Base-by-base conservation (phyloP, 2,329 filamentous ascomycete species). In the Neofusicoccum laricinum region DNA sequence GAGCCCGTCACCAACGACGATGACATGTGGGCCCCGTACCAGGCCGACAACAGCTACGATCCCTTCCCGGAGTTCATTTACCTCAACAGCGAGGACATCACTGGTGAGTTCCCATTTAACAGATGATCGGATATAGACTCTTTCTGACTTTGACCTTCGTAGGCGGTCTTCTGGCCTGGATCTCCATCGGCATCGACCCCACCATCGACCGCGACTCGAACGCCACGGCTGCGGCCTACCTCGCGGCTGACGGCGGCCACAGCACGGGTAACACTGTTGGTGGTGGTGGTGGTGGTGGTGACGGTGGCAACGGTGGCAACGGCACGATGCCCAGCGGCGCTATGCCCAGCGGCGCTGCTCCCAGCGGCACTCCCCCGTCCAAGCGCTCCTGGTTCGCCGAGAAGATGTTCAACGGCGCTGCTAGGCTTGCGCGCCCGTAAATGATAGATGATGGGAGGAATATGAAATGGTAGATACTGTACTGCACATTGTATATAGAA, bases 41-140 rank as follows among this genome's bases (percentile, higher is more conserved):
- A 71, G 63, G 65, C 71, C n/a, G 69, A 66, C 11, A 65, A 69
- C 43, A 63, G 34, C 51, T 64, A 64, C 46, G 84, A 83, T 65
- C 86, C 86, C 0, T 79, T 88, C 70, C 76, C 86, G 65, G 81
- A 88, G 69, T 87, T 86, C 68, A 79, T 84, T 8, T 77, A 82
- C 19, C 78, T 89, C 2, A 40, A 64, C 62, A 40, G 30, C 21
- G 50, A 57, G 51, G 51, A 64, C 34, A 64, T 64, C 30, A 58
- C 53, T 32, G 48, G 48, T 50, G 48, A 50, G 48, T 48, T 11
- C 45, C 17, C 11, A 1, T 32, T n/a, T 19, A 80, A 87, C 46
- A 72, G 76, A 40, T 70, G 73, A 6, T 67, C 17, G 2, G 25
- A 30, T 7, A 6, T 11, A 32, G 34, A 55, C 8, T 21, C 14